These are phyloP conservation scores for Prorocentrum cordatum DNA, from an alignment of 169 alveolate genomes.

Conservation along the genomic window DNA sequence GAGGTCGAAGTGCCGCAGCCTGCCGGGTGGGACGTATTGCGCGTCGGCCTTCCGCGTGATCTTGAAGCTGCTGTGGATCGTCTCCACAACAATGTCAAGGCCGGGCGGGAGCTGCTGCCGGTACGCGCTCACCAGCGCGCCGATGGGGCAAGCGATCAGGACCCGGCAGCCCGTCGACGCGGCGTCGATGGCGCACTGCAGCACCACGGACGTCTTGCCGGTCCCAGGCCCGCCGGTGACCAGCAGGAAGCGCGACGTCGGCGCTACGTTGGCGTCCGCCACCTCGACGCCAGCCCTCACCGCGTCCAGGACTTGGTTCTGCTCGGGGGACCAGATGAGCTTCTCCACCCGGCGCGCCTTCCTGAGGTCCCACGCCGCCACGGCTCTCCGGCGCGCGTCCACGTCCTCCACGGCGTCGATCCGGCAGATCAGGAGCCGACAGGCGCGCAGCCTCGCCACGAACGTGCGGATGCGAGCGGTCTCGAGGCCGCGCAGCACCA, in stretches of 20 bases:
- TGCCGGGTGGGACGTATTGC: background rate
- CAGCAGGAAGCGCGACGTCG: background rate
- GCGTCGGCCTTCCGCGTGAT: background rate
- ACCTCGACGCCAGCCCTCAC: background rate
- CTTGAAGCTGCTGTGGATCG: background rate
- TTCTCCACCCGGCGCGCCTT: background rate
- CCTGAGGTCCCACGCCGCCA: too few species aligned
- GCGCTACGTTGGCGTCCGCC: background rate
- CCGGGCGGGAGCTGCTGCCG: background rate
- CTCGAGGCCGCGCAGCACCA: background rate
- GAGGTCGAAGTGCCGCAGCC: constrained; percentile 2
- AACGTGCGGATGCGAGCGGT: background rate
- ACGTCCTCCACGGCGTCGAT: background rate
- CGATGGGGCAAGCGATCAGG: background rate
- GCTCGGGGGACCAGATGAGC: background rate
- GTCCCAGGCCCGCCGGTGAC: constrained; percentile 5
- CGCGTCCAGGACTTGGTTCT: background rate
- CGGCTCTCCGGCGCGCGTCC: background rate
- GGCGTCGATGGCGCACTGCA: background rate
- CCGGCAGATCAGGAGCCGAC: background rate
- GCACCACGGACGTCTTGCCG: background rate
- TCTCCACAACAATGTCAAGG: background rate
- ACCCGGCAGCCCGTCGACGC: background rate
- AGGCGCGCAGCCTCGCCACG: background rate
- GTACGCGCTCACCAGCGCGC: background rate